These are phyloP conservation scores for Bryoglossum gracile DNA, from an alignment of 495 filamentous ascomycete genomes.

Conservation along the genomic window DNA sequence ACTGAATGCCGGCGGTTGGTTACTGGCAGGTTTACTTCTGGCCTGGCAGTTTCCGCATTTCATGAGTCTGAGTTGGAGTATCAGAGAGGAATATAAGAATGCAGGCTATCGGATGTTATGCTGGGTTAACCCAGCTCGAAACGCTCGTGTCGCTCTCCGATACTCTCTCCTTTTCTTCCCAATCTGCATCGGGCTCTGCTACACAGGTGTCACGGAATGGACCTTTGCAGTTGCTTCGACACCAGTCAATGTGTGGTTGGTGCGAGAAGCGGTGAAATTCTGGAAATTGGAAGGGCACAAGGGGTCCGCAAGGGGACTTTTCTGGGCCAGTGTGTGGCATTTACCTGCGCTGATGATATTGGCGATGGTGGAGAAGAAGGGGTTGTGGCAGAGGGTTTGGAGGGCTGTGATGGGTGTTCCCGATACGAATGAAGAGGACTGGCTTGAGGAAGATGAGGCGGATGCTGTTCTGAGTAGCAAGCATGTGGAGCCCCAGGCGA, in stretches of 20 bases:
- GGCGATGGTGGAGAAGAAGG: conserved; percentile 91
- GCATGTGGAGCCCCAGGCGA: conserved; percentile 13
- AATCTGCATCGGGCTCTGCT: conserved; percentile 76
- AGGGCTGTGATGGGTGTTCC: conserved; percentile 34
- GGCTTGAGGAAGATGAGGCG: conserved; percentile 38
- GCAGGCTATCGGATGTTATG: conserved; percentile 88
- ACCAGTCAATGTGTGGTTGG: conserved; percentile 81
- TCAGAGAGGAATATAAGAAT: conserved; percentile 79
- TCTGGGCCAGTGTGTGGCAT: conserved; percentile 99
- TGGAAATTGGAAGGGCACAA: conserved; percentile 70
- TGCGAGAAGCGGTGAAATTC: conserved; percentile 72
- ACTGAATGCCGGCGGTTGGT: conserved; percentile 75
- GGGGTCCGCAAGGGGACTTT: conserved; percentile 77
- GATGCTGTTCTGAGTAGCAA: conserved; percentile 15
- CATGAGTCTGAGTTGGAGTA: conserved; percentile 80
- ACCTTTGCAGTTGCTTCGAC: conserved; percentile 76
- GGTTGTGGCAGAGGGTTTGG: conserved; percentile 84
- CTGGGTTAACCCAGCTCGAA: conserved; percentile 79
- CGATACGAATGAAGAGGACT: conserved; percentile 39
- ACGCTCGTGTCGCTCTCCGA: conserved; percentile 76
- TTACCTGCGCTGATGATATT: conserved; percentile 84
- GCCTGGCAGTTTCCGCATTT: conserved; percentile 99
- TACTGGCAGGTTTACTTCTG: conserved; percentile 76
- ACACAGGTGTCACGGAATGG: conserved; percentile 75
- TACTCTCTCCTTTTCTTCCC: conserved; percentile 88